Conservation (phyloP, 1,139 yeast species). For the Hyphopichia buzzinii region DNA sequence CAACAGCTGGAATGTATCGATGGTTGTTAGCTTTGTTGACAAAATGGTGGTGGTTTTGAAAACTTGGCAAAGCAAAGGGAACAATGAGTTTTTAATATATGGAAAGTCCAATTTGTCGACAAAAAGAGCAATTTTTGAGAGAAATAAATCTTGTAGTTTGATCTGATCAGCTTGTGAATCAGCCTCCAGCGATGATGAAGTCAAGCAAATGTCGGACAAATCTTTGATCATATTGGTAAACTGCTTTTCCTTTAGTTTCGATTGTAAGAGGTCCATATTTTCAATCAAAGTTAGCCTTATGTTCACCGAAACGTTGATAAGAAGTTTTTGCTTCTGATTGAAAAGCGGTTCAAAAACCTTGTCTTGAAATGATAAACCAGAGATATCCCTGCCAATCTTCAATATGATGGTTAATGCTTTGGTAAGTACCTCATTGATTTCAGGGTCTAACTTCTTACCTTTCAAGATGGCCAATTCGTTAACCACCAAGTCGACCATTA, state of each 20-base stretch:
- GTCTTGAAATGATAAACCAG: slow-evolving; percentile 77
- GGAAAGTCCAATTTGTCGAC: slow-evolving; percentile 63
- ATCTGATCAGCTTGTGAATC: slow-evolving; percentile 32
- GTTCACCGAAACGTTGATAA: slow-evolving; percentile 32
- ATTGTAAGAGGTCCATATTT: slow-evolving; percentile 50
- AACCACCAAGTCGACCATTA: slow-evolving; percentile 48
- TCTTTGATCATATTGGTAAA: slow-evolving; percentile 33
- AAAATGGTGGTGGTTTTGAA: slow-evolving; percentile 83
- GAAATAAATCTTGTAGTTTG: slow-evolving; percentile 55
- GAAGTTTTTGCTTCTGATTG: slow-evolving; percentile 31
- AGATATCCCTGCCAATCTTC: slow-evolving; percentile 62
- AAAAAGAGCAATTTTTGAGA: slow-evolving; percentile 44
- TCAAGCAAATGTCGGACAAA: slow-evolving; percentile 27
- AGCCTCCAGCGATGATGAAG: slow-evolving; percentile 23
- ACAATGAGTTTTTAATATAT: slow-evolving; percentile 65
- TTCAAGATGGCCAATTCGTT: slow-evolving; percentile 31
- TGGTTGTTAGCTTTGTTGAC: slow-evolving; percentile 69
- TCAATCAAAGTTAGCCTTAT: slow-evolving; percentile 48
- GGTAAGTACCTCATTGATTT: slow-evolving; percentile 43
- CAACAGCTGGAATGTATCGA: slow-evolving; percentile 61
- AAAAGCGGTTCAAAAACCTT: slow-evolving; percentile 46
- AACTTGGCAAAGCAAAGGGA: slow-evolving; percentile 69
- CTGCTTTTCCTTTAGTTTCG: slow-evolving; percentile 51
- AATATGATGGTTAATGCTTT: slow-evolving; percentile 57
- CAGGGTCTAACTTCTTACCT: slow-evolving; percentile 14